Conservation (phyloP, 768 basidiomycete species). For the Suillus spraguei region DNA sequence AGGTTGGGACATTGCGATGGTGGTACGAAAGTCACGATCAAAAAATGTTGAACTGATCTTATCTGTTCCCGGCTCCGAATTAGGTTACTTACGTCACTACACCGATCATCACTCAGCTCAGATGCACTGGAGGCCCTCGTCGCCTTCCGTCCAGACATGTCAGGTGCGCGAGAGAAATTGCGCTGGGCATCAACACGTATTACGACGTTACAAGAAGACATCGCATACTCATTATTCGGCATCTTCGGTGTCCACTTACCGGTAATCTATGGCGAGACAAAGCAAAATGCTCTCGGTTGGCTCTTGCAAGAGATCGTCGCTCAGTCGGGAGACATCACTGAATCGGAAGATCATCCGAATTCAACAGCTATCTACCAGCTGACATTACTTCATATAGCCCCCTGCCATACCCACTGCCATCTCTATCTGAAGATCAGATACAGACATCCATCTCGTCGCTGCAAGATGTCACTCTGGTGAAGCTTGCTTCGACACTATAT, state of each 20-base stretch:
- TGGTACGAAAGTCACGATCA: slow-evolving; percentile 8
- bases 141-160: neutral
- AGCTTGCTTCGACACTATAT: neutral
- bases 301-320: slow-evolving; percentile 1
- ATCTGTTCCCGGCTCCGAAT: slow-evolving; percentile 3
- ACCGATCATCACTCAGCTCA: too few relatives aligned
- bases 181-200: neutral
- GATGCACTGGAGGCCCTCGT: neutral
- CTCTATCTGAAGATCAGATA: neutral
- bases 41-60: slow-evolving; percentile 14
- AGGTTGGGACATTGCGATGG: slow-evolving; percentile 28
- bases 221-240: neutral
- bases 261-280: neutral
- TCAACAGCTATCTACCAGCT: neutral
- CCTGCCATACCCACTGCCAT: neutral
- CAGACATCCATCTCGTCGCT: neutral
- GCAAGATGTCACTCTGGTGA: neutral
- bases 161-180: neutral
- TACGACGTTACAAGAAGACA: neutral
- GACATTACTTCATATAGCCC: neutral
- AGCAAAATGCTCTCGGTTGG: neutral
- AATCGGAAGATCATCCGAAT: neutral
- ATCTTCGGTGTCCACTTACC: neutral
- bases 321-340: neutral
- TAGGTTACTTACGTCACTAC: too few relatives aligned